phyloP scores from a whole-genome alignment of 306 rosid species.

The Quercus gilva region DNA sequence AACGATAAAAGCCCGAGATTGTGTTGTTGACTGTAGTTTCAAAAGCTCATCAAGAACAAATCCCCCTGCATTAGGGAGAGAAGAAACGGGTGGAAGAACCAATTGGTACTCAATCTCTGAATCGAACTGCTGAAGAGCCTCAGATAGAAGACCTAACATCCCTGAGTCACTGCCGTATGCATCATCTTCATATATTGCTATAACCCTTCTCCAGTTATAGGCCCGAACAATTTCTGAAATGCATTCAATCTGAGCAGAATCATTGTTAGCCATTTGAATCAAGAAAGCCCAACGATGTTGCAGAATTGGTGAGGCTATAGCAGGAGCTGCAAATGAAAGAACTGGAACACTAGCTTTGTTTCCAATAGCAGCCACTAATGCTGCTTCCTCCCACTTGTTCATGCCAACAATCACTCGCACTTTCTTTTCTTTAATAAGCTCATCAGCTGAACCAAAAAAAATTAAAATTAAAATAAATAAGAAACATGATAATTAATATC shows the following conservation, averaged over 20 bases:
- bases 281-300: conserved; percentile 52
- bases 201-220: conserved; percentile 33
- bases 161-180: conserved; percentile 45
- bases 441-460: conserved; percentile 34
- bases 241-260: conserved; percentile 38
- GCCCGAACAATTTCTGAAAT: conserved; percentile 39
- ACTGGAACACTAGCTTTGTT: conserved; percentile 36
- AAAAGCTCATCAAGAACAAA: conserved; percentile 41
- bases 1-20: conserved; percentile 53
- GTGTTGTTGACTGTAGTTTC: conserved; percentile 18
- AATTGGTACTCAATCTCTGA: conserved; percentile 46
- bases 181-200: conserved; percentile 51
- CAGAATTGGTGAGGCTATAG: conserved; percentile 24
- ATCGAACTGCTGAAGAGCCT: conserved; percentile 46
- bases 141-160: conserved; percentile 39
- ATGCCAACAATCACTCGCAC: conserved; percentile 45
- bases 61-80: conserved; percentile 45
- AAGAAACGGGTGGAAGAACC: conserved; percentile 46
- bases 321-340: conserved; percentile 49
- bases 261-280: conserved; percentile 40
- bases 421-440: conserved; percentile 32
- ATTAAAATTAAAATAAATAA: too few species aligned
- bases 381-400: conserved; percentile 57
- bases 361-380: conserved; percentile 52
- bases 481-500: background rate